These are phyloP conservation scores for Microascus cirrosus DNA, from an alignment of 2,329 filamentous ascomycete species.

Conservation along the genomic window DNA sequence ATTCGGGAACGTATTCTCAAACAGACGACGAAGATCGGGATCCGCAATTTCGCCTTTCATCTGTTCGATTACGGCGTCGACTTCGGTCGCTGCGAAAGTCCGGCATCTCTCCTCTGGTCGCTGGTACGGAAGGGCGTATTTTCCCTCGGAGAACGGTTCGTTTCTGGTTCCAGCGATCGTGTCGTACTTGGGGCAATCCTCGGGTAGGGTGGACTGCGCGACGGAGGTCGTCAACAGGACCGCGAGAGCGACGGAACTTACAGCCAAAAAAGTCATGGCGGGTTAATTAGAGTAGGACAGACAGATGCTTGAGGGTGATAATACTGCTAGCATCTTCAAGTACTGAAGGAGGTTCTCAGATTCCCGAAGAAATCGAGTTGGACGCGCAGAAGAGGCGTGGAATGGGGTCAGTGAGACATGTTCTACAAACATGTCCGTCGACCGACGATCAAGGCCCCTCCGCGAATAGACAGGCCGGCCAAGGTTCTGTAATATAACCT, in stretches of 20 bases:
- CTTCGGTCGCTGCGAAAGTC: slow-evolving; percentile 65
- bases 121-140: slow-evolving; percentile 67
- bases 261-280: not conserved
- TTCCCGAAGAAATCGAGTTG: too few relatives aligned
- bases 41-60: slow-evolving; percentile 63
- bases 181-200: slow-evolving; percentile 1
- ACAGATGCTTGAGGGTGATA: not conserved
- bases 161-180: slow-evolving; percentile 25
- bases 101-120: slow-evolving; percentile 66
- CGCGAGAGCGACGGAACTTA: not conserved
- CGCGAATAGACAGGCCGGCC: too few relatives aligned
- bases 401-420: too few relatives aligned
- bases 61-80: slow-evolving; percentile 62
- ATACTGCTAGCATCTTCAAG: not conserved
- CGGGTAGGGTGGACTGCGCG: not conserved
- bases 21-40: slow-evolving; percentile 61
- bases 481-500: not conserved
- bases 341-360: not conserved
- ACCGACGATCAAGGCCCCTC: not conserved
- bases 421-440: too few relatives aligned
- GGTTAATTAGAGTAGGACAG: not conserved
- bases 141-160: slow-evolving; percentile 62
- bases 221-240: not conserved
- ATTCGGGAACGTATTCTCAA: slow-evolving; percentile 64
- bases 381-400: too few relatives aligned